Base-by-base conservation (phyloP, 495 filamentous ascomycete genomes). In the Neurospora sp. region DNA sequence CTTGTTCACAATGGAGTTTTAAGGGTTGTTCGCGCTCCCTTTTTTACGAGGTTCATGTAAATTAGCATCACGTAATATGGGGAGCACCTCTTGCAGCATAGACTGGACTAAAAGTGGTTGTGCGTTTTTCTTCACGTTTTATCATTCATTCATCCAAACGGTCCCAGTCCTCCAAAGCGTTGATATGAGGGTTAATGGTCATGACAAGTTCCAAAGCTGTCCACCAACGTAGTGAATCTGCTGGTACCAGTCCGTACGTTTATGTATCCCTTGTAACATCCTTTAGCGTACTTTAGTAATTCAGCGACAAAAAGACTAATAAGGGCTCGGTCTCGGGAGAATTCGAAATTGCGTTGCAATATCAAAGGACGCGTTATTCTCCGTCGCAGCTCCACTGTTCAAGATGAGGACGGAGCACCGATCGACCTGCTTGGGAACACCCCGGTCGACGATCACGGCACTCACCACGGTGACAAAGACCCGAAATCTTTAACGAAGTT, bases 1-100 rank as follows among this genome's bases (percentile, higher is more conserved):
- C 68, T 73, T 42, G 65, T 76, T 74, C 48, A 39, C 48, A 44
- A 46, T 61, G 77, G 74, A 77, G 77, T 78, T 76, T 76, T 53
- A 40, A 59, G 74, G 71, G 76, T 71, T 73, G 69, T 70, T 72
- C 27, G 35, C 20, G 70, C 70, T 72, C 73, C 73, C 69, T 53
- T 70, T 65, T 71, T 74, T 72, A 77, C 75, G 73, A 73, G 74
- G 74, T 70, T 73, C 73, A 76, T 76, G 76, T 77, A 77, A 73
- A 77, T 71, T 76, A 77, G 76, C 74, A 77, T 77, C 75, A 71
- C 75, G 75, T 77, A 74, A 77, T 74, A 40, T 31, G 73, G 76
- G 76, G 69, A 37, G 41, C 70, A 71, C 70, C 31, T 37, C 31
- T 46, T 65, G 42, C 35, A 71, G 70, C 35, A 71, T 68, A 35